phyloP scores from a whole-genome alignment of 1,284 basidiomycete species.

The Microbotryum silenes-acaulis region DNA sequence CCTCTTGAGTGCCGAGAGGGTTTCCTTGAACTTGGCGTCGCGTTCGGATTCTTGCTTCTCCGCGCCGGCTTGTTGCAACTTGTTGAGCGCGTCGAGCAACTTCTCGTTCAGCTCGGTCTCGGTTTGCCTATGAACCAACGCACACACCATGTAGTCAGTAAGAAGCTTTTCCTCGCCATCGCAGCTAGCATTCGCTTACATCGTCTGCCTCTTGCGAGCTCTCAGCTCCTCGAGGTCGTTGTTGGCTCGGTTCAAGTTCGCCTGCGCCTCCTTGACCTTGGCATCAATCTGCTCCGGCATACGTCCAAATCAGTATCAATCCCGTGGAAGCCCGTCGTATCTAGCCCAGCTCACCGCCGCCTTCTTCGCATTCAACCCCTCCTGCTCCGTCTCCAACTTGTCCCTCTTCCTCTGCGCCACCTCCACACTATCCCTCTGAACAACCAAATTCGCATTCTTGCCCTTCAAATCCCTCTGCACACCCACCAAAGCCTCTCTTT shows the following conservation, averaged over 20 bases:
- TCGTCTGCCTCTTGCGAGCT: slow-evolving; percentile 17
- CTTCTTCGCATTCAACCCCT: slow-evolving; percentile 52
- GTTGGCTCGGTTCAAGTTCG: slow-evolving; percentile 64
- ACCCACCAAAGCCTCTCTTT: slow-evolving; percentile 77
- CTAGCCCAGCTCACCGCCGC: slow-evolving; percentile 47
- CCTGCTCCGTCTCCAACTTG: slow-evolving; percentile 57
- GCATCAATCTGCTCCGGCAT: slow-evolving; percentile 8
- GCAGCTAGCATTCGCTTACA: not conserved
- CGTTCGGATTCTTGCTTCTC: slow-evolving; percentile 78
- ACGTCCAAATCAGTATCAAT: not conserved
- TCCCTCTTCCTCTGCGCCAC: slow-evolving; percentile 54
- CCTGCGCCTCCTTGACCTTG: slow-evolving; percentile 54
- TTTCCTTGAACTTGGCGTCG: slow-evolving; percentile 77
- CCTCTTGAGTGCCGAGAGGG: slow-evolving; percentile 68
- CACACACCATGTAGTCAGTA: not conserved
- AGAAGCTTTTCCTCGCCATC: not conserved
- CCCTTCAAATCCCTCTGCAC: slow-evolving; percentile 77
- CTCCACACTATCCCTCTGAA: slow-evolving; percentile 53
- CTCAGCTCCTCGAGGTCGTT: slow-evolving; percentile 41
- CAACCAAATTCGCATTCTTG: slow-evolving; percentile 53
- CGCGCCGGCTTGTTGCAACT: slow-evolving; percentile 78
- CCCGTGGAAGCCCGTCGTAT: not conserved
- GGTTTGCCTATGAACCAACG: slow-evolving; percentile 54
- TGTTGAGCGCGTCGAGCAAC: slow-evolving; percentile 69
- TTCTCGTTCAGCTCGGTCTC: slow-evolving; percentile 88